A percentile compares a stretch with the other conserved stretches of the same genome.
Conservation (phyloP, 106 monocot species). For the Phalaenopsis aphrodite region DNA sequence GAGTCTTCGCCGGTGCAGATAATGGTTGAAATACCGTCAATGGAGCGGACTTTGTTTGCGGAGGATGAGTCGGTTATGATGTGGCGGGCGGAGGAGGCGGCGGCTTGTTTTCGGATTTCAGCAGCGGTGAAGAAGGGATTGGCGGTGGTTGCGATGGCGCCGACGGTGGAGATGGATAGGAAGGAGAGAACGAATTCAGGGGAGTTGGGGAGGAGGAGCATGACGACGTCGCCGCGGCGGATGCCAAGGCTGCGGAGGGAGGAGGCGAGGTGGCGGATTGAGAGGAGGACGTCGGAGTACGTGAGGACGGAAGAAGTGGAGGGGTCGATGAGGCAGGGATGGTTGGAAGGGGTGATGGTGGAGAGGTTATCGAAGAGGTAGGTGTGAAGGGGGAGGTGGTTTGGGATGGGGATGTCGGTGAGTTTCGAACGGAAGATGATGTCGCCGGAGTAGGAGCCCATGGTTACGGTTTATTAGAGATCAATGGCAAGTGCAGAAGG, state of each 20-base stretch:
- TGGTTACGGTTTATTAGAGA: not conserved
- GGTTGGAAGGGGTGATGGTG: conserved; percentile 15
- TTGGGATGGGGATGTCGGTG: conserved; percentile 55
- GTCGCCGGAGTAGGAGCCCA: conserved; percentile 36
- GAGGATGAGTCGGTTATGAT: conserved; percentile 55
- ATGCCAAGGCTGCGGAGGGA: conserved; percentile 42
- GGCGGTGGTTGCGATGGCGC: conserved; percentile 63
- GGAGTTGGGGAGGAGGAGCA: conserved; percentile 69
- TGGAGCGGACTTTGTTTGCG: conserved; percentile 32
- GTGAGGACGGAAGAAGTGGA: conserved; percentile 34
- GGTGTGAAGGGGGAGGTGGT: conserved; percentile 57
- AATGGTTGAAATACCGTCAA: conserved; percentile 27
- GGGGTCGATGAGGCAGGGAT: conserved; percentile 69
- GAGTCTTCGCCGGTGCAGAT: conserved; percentile 19
- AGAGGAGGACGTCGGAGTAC: conserved; percentile 45
- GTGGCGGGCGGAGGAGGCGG: conserved; percentile 32
- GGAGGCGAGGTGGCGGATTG: conserved; percentile 33
- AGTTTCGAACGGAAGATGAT: conserved; percentile 71
- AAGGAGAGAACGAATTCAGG: conserved; percentile 67
- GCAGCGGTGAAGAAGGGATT: conserved; percentile 78
- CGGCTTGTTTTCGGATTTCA: conserved; percentile 70
- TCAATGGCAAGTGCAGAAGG: not conserved
- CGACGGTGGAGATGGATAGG: conserved; percentile 52
- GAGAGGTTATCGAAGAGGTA: conserved; percentile 66
- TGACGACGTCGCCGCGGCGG: conserved; percentile 39